Percentiles rank a stretch among this genome's conserved stretches.
phyloP scores from a whole-genome alignment of 148 eudicot species.

The Arbutus unedo region DNA sequence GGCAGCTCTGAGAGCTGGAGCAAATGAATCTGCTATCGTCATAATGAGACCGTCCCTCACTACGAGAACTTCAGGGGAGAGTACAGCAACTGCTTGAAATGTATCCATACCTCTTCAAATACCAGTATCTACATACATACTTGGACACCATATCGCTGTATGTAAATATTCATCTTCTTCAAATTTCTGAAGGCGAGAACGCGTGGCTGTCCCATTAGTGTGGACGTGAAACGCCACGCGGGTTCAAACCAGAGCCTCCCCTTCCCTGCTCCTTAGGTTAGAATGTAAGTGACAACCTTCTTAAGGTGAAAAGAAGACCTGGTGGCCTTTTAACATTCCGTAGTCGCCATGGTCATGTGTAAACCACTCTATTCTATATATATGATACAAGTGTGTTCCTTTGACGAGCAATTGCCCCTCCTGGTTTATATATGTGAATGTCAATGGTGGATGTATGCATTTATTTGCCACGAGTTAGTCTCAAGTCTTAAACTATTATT shows the following conservation, averaged over 20 bases:
- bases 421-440: not conserved
- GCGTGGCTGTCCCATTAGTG: not conserved
- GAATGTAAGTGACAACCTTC: not conserved
- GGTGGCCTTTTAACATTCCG: not conserved
- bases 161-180: not conserved
- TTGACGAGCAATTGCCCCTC: not conserved
- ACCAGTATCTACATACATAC: too few species aligned
- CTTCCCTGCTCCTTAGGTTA: not conserved
- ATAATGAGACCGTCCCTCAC: slow-evolving; percentile 93
- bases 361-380: not conserved
- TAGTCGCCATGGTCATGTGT: not conserved
- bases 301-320: not conserved
- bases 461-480: not conserved
- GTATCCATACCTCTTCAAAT: not conserved
- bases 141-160: not conserved
- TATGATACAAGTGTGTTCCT: not conserved
- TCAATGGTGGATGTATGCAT: not conserved
- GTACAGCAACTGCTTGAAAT: slow-evolving; percentile 26
- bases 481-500: too few species aligned
- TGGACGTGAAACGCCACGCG: not conserved
- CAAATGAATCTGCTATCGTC: slow-evolving; percentile 83
- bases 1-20: slow-evolving; percentile 86
- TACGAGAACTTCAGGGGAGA: slow-evolving; percentile 49
- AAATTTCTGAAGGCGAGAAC: not conserved
- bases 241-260: not conserved